A percentile compares a stretch with the other conserved stretches of the same genome.
Conservation (phyloP, 768 basidiomycete genomes). For the Lactifluus rugatus region DNA sequence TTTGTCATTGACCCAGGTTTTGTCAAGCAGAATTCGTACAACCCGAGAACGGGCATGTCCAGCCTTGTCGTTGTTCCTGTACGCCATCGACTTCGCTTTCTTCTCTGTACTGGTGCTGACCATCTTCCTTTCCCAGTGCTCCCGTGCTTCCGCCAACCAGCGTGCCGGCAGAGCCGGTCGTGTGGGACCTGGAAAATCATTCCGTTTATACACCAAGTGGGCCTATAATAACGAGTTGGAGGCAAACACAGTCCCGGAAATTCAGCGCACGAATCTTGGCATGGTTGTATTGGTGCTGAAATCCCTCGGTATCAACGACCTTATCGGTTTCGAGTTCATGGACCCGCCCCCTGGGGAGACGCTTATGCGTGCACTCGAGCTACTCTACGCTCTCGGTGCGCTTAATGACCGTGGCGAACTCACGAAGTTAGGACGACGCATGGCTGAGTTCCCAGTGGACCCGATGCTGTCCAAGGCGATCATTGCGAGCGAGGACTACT, state of each 20-base stretch:
- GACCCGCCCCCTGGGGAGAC: constrained; percentile 98
- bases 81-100: constrained; percentile 26
- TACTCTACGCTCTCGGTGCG: constrained; percentile 92
- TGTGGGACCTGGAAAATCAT: constrained; percentile 95
- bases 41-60: constrained; percentile 97
- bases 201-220: constrained; percentile 99
- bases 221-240: constrained; percentile 93
- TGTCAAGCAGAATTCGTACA: constrained; percentile 98
- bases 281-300: constrained; percentile 94
- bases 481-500: constrained; percentile 88
- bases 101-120: not conserved
- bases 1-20: constrained; percentile 99
- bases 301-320: constrained; percentile 95
- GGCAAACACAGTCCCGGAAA: constrained; percentile 96
- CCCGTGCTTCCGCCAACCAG: constrained; percentile 94
- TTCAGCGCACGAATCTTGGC: constrained; percentile 95
- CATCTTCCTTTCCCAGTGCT: constrained; percentile 48
- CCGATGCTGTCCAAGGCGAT: constrained; percentile 96
- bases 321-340: constrained; percentile 97
- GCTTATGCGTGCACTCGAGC: constrained; percentile 86
- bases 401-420: constrained; percentile 94
- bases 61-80: constrained; percentile 93
- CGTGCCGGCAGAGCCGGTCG: constrained; percentile 95
- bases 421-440: constrained; percentile 91
- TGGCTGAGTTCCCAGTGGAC: constrained; percentile 99